phyloP scores from a whole-genome alignment of 805 yeast genomes.

The Ogataea paraovalis region DNA sequence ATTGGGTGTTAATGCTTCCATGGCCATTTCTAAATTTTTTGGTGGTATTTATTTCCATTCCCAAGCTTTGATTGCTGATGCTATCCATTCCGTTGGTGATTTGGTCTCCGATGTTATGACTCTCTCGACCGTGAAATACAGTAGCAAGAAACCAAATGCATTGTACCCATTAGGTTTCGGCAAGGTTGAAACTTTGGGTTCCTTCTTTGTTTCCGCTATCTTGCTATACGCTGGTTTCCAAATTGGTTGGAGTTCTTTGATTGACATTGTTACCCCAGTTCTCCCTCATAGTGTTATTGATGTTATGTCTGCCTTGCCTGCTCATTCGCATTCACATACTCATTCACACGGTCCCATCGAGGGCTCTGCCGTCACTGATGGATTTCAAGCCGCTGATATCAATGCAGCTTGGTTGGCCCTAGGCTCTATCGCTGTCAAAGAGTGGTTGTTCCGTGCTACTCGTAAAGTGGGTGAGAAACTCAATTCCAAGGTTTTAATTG shows the following conservation, averaged over 20 bases:
- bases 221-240: slow-evolving; percentile 83
- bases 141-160: slow-evolving; percentile 53
- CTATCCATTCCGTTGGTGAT: slow-evolving; percentile 90
- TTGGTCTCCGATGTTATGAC: slow-evolving; percentile 87
- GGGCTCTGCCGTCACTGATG: slow-evolving; percentile 17
- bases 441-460: slow-evolving; percentile 82
- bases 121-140: slow-evolving; percentile 78
- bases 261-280: slow-evolving; percentile 61
- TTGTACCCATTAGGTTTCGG: slow-evolving; percentile 87
- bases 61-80: slow-evolving; percentile 90
- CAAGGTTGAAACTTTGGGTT: slow-evolving; percentile 88
- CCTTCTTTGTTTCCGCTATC: slow-evolving; percentile 80
- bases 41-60: slow-evolving; percentile 95
- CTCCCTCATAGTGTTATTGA: slow-evolving; percentile 63
- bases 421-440: slow-evolving; percentile 82
- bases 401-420: slow-evolving; percentile 97
- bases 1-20: slow-evolving; percentile 71
- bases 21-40: slow-evolving; percentile 81
- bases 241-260: slow-evolving; percentile 82
- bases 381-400: slow-evolving; percentile 52
- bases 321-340: slow-evolving; percentile 53
- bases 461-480: slow-evolving; percentile 70
- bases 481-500: slow-evolving; percentile 85
- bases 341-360: slow-evolving; percentile 39
- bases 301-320: slow-evolving; percentile 43